phyloP scores from a whole-genome alignment of 192 early-diverging fungal genomes.

The Umbelopsis sp. region DNA sequence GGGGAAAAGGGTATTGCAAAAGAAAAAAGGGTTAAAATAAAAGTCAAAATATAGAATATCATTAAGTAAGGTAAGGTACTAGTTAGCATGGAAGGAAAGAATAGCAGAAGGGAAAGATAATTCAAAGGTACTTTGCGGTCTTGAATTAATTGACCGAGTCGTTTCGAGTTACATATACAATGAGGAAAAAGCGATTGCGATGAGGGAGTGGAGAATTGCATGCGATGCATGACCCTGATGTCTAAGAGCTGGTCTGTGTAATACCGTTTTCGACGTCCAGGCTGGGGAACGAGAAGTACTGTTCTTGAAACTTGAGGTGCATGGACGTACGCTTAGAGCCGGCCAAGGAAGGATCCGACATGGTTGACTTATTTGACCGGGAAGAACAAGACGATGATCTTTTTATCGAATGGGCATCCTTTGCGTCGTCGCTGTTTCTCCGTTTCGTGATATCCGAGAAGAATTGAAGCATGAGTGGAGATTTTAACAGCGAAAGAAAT shows the following conservation, averaged over 20 bases:
- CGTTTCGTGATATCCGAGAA: conserved; percentile 19
- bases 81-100: no score
- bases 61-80: no score
- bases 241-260: neutral
- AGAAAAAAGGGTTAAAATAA: no score
- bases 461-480: conserved; percentile 8
- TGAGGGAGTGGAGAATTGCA: neutral
- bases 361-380: conserved; percentile 3
- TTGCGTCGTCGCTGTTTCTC: conserved; percentile 13
- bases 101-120: no score
- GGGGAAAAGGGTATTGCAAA: no score
- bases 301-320: conserved; percentile 16
- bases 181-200: neutral
- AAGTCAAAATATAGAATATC: no score
- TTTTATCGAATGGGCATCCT: conserved; percentile 10
- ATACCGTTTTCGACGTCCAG: neutral
- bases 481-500: neutral
- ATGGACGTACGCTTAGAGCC: neutral
- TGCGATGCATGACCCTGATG: no score
- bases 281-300: conserved; percentile 16
- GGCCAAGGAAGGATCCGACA: conserved; percentile 1
- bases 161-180: no score
- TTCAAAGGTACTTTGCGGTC: neutral
- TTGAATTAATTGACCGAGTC: neutral
- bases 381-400: conserved; percentile 12